Base-by-base conservation (phyloP, 345 rosid species). In the Euphorbia lathyris region DNA sequence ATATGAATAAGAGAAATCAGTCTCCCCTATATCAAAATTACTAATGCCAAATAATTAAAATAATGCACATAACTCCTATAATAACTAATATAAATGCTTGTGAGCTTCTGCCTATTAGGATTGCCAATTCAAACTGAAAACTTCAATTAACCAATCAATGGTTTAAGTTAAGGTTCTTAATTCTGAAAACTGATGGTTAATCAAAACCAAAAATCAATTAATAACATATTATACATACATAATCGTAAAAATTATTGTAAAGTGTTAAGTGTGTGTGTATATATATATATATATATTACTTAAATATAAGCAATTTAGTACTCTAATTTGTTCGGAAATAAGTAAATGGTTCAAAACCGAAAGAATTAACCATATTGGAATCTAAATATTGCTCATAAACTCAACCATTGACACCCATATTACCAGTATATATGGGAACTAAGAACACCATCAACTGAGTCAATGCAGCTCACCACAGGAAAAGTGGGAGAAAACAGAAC, bases 1-100 rank as follows among this genome's bases (percentile, higher is more conserved):
- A 64, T 42, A 66, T 50, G 69, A 73, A 30, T 22, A 36, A 68
- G 66, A 36, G 32, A 65, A 63, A 48, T 63, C 66, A 38, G 16
- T 63, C 30, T 23, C 23, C 53, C 17, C 4, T 12, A n/a, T 40
- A 10, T 40, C 2, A 26, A 22, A 20, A 43, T 13, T 25, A 43
- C 48, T 20, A 43, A 29, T 23, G 30, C 34, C 52, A 43, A 19
- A 63, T 25, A 63, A 43, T 23, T 25, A 30, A 29, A 34, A 56
- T 53, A 36, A 53, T 53, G 16, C n/a, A 32, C 1, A n/a, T 1
- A 22, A 7, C 26, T 55, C 27, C 22, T 20, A 26, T 55, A 6
- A 20, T 0, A 20, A 20, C n/a, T 53, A 53, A 23, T 20, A 5
- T 25, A 53, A 5, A 6, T 53, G 27, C 27, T 52, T 52, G 9